phyloP scores from a whole-genome alignment of 148 eudicot genomes.

The Linanthus parryae region DNA sequence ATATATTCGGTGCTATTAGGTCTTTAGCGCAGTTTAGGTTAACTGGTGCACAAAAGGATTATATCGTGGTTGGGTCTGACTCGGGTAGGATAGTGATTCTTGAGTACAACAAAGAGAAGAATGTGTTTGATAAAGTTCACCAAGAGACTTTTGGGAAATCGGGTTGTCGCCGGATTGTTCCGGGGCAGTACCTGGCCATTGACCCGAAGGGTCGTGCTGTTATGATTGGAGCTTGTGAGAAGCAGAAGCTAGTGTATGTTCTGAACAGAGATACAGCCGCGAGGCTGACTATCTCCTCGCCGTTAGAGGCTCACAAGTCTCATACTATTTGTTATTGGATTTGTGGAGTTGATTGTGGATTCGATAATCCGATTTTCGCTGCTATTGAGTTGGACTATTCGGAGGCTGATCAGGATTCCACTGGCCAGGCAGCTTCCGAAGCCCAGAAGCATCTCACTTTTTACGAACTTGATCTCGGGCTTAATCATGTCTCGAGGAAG shows the following conservation, averaged over 20 bases:
- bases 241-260: slow-evolving; percentile 95
- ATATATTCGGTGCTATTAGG: slow-evolving; percentile 78
- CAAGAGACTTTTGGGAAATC: slow-evolving; percentile 95
- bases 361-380: slow-evolving; percentile 93
- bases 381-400: slow-evolving; percentile 94
- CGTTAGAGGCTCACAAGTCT: slow-evolving; percentile 92
- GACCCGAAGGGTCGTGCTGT: slow-evolving; percentile 96
- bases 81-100: slow-evolving; percentile 87
- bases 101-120: slow-evolving; percentile 75
- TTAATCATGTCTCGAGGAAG: slow-evolving; percentile 97
- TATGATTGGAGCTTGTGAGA: slow-evolving; percentile 94
- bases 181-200: slow-evolving; percentile 81
- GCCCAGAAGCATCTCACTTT: slow-evolving; percentile 91
- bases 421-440: slow-evolving; percentile 79
- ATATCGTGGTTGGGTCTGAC: slow-evolving; percentile 86
- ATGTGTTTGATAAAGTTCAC: slow-evolving; percentile 73
- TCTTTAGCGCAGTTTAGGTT: slow-evolving; percentile 79
- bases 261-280: slow-evolving; percentile 89
- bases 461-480: slow-evolving; percentile 93
- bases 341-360: slow-evolving; percentile 95
- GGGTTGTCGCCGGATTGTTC: slow-evolving; percentile 87
- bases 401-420: slow-evolving; percentile 89
- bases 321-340: slow-evolving; percentile 73
- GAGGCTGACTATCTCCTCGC: slow-evolving; percentile 82
- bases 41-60: slow-evolving; percentile 90